Evolutionary conservation across 805 yeast species (phyloP).

Genomic region (Yamadazyma kitorensis): DNA sequence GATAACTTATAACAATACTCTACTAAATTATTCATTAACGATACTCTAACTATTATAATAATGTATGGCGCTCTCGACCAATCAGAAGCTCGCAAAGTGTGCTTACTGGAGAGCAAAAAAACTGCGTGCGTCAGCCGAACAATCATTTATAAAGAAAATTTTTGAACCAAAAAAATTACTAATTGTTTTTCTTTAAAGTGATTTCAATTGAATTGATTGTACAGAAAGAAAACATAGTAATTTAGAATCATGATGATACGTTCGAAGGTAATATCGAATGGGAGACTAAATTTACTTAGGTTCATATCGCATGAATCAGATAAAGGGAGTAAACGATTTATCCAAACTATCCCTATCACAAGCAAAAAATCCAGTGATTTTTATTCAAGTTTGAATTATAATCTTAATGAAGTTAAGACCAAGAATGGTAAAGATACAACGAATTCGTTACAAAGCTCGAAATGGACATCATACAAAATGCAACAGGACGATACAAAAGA

Average conservation of each 20-base stretch:
- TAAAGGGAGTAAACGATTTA: conserved; percentile 27
- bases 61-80: too few species aligned
- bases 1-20: too few species aligned
- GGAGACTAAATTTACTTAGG: conserved; percentile 4
- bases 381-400: conserved; percentile 21
- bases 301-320: conserved; percentile 10
- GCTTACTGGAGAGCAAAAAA: conserved; percentile 12
- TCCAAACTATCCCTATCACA: conserved; percentile 32
- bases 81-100: conserved; percentile 10
- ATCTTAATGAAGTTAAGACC: conserved; percentile 11
- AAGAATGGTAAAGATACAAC: conserved; percentile 12
- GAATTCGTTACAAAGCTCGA: conserved; percentile 15
- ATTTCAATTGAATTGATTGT: too few species aligned
- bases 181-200: conserved; percentile 1
- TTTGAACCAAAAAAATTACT: not conserved
- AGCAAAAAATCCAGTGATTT: conserved; percentile 17
- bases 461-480: conserved; percentile 21
- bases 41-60: too few species aligned
- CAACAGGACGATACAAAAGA: conserved; percentile 7
- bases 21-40: too few species aligned
- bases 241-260: conserved; percentile 8
- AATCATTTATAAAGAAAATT: not conserved
- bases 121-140: not conserved
- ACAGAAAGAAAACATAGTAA: too few species aligned
- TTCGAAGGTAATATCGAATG: conserved; percentile 5